These are phyloP conservation scores for Zygoascus tannicola DNA, from an alignment of 805 yeast species.

Conservation along the genomic window DNA sequence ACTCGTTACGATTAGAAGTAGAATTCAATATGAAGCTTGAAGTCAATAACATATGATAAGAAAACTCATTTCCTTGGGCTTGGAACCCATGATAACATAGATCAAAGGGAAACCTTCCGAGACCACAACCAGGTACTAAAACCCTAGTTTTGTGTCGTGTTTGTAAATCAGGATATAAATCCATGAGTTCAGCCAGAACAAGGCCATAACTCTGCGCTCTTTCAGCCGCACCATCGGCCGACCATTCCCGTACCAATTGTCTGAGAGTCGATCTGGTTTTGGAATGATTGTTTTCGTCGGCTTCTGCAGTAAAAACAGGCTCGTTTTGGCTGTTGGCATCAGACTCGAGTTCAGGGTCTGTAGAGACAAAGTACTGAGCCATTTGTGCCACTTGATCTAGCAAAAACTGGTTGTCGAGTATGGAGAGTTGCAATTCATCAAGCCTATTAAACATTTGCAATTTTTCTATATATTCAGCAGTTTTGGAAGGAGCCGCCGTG, in stretches of 20 bases:
- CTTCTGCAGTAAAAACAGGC: slow-evolving; percentile 3
- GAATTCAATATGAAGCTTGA: slow-evolving; percentile 25
- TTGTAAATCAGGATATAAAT: slow-evolving; percentile 22
- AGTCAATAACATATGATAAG: slow-evolving; percentile 69
- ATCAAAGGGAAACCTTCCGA: slow-evolving; percentile 74
- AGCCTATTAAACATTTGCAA: slow-evolving; percentile 6
- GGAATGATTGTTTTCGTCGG: slow-evolving; percentile 1
- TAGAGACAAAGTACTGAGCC: slow-evolving; percentile 15
- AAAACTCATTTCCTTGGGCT: slow-evolving; percentile 73
- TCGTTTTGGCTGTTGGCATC: not conserved
- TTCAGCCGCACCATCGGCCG: slow-evolving; percentile 43
- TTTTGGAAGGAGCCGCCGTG: slow-evolving; percentile 2
- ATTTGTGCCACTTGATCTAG: slow-evolving; percentile 16
- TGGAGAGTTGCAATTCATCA: slow-evolving; percentile 10
- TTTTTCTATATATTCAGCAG: not conserved
- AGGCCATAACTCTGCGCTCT: slow-evolving; percentile 46
- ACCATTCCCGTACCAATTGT: slow-evolving; percentile 80
- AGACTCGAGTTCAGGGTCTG: not conserved
- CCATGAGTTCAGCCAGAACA: slow-evolving; percentile 37
- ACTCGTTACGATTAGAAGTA: slow-evolving; percentile 7
- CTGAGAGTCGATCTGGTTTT: slow-evolving; percentile 49
- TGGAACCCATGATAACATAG: slow-evolving; percentile 35
- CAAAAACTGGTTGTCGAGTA: slow-evolving; percentile 18
- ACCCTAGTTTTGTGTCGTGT: slow-evolving; percentile 29
- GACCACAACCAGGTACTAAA: slow-evolving; percentile 83